Percentiles rank a stretch among this genome's conserved stretches.
Evolutionary conservation across 2,329 filamentous ascomycete genomes (phyloP).

Genomic region (Zelopaecilomyces penicillatus): DNA sequence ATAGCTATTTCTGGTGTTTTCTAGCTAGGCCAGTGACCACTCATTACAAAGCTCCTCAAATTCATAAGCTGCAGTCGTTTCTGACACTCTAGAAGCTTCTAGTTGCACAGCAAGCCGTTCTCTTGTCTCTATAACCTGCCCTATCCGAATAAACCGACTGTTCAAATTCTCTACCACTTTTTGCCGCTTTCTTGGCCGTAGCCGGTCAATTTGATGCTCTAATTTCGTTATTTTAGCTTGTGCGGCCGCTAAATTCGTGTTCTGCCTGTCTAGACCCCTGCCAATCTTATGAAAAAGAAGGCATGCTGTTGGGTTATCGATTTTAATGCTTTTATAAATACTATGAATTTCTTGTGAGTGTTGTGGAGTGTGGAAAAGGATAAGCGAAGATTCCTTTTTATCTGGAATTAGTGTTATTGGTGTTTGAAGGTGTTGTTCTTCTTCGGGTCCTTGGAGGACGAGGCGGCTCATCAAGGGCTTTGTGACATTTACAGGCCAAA

Average conservation of each 20-base stretch:
- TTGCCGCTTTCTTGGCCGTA: background rate
- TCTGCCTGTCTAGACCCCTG: background rate
- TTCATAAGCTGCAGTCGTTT: background rate
- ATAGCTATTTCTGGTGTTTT: too few species aligned
- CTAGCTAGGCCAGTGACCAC: background rate
- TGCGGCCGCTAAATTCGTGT: background rate
- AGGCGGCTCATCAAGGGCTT: background rate
- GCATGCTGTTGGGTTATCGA: background rate
- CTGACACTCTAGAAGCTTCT: background rate
- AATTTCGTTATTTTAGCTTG: background rate
- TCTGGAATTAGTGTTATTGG: background rate
- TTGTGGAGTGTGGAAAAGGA: background rate
- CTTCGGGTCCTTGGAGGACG: background rate
- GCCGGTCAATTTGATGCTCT: background rate
- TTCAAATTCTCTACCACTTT: constrained; percentile 2
- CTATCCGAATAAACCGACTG: background rate
- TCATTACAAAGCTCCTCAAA: background rate
- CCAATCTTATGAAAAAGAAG: constrained; percentile 1
- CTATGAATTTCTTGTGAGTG: background rate
- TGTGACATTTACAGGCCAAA: constrained; percentile 1
- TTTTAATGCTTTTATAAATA: background rate
- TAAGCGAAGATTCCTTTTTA: background rate
- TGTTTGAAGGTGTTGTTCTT: background rate
- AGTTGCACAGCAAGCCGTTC: background rate
- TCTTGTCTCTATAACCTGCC: constrained; percentile 2